Evolutionary conservation across 345 rosid genomes (phyloP).

Genomic region (Gossypium thurberi): DNA sequence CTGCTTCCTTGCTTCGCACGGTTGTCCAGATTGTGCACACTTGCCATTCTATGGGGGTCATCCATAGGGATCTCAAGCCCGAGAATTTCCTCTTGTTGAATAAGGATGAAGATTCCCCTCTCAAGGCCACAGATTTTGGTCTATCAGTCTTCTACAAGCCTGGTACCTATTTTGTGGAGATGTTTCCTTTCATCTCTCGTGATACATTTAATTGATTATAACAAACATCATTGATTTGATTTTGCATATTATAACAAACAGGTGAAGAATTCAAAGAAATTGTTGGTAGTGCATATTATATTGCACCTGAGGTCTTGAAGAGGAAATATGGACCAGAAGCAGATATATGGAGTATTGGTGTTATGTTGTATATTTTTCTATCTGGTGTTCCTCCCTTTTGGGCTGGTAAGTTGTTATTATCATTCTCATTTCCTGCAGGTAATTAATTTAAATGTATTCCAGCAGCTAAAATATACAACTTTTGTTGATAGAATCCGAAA

Average conservation of each 20-base stretch:
- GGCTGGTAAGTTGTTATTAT: conserved; percentile 50
- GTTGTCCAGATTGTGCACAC: conserved; percentile 86
- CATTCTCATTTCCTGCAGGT: background rate
- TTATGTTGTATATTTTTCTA: conserved; percentile 86
- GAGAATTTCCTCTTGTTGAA: conserved; percentile 79
- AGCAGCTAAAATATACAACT: background rate
- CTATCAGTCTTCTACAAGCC: conserved; percentile 89
- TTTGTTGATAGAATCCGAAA: conserved; percentile 57
- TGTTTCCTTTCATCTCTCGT: background rate
- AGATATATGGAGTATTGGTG: conserved; percentile 92
- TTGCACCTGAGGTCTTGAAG: conserved; percentile 91
- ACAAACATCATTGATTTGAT: background rate
- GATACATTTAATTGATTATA: background rate
- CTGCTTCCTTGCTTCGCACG: conserved; percentile 73
- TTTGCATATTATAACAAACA: conserved; percentile 13
- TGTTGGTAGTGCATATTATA: conserved; percentile 93
- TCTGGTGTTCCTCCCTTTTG: conserved; percentile 96
- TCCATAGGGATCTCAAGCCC: conserved; percentile 92
- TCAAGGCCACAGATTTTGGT: conserved; percentile 93
- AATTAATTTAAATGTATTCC: too few relatives aligned
- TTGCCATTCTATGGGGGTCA: conserved; percentile 93
- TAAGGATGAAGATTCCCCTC: conserved; percentile 74
- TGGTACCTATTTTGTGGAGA: conserved; percentile 23
- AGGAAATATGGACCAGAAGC: conserved; percentile 88
- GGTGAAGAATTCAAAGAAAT: conserved; percentile 91